Conservation (phyloP, 2,329 filamentous ascomycete genomes). For the Ophiostoma tasmaniense region DNA sequence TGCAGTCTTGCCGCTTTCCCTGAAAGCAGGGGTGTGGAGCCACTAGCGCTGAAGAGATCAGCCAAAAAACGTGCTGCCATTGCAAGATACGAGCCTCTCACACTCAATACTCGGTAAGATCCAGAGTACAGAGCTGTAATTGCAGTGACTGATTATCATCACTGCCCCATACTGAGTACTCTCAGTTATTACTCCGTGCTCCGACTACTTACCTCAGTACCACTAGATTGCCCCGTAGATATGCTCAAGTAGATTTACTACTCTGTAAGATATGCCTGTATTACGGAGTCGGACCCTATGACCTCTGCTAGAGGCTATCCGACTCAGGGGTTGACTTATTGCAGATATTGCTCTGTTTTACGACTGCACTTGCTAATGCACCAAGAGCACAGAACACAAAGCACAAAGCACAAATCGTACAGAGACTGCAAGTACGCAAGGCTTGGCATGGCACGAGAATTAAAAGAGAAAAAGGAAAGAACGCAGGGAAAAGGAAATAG, state of each 20-base stretch:
- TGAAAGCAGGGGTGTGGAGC: neutral
- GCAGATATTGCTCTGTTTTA: neutral
- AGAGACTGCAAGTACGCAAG: neutral
- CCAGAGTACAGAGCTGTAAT: too few relatives aligned
- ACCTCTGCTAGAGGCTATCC: too few relatives aligned
- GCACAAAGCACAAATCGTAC: neutral
- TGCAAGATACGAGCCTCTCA: too few relatives aligned
- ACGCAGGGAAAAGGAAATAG: neutral
- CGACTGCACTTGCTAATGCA: neutral
- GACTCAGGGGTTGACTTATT: neutral
- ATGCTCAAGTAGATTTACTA: neutral
- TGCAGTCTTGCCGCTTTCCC: neutral
- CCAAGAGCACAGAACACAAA: too few relatives aligned
- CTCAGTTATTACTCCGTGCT: neutral
- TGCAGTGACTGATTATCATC: neutral
- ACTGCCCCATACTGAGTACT: neutral
- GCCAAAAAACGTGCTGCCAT: constrained; percentile 3
- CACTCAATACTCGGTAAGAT: too few relatives aligned
- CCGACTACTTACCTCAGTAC: too few relatives aligned
- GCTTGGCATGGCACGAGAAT: neutral
- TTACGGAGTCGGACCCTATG: neutral
- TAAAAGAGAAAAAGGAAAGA: neutral
- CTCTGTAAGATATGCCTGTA: neutral
- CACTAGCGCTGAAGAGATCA: constrained; percentile 1
- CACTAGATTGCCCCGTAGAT: neutral